Evolutionary conservation across 164 flowering plant genomes (phyloP).

Genomic region (Vitis cinerea): DNA sequence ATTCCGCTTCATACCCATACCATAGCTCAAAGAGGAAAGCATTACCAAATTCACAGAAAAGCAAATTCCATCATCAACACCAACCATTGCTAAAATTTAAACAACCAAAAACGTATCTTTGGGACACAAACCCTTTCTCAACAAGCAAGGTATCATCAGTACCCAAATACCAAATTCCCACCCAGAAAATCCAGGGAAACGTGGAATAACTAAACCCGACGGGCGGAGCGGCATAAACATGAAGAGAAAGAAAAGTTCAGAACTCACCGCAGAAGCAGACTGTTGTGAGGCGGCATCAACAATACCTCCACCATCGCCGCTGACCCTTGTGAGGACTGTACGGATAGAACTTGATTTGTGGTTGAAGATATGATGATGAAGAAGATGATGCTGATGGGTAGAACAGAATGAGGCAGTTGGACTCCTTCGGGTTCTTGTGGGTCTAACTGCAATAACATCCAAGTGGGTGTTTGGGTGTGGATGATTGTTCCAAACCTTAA

Average conservation of each 20-base stretch:
- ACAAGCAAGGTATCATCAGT: not conserved
- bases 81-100: not conserved
- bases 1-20: no score
- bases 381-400: not conserved
- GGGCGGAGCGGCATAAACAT: not conserved
- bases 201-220: not conserved
- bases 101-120: not conserved
- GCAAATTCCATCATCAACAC: not conserved
- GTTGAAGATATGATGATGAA: not conserved
- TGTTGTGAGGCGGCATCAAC: conserved; percentile 27
- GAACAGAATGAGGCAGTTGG: not conserved
- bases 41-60: not conserved
- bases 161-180: not conserved
- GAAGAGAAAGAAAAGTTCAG: not conserved
- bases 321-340: conserved; percentile 21
- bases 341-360: conserved; percentile 10
- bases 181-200: not conserved
- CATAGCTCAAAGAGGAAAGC: not conserved
- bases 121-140: not conserved
- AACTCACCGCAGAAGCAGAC: conserved; percentile 33
- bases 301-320: conserved; percentile 30
- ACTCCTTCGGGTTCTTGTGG: conserved; percentile 7
- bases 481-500: conserved; percentile 19
- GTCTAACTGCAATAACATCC: conserved; percentile 8
- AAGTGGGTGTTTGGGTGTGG: conserved; percentile 1